Evolutionary conservation across 345 rosid species (phyloP).

Genomic region (Mercurialis annua): DNA sequence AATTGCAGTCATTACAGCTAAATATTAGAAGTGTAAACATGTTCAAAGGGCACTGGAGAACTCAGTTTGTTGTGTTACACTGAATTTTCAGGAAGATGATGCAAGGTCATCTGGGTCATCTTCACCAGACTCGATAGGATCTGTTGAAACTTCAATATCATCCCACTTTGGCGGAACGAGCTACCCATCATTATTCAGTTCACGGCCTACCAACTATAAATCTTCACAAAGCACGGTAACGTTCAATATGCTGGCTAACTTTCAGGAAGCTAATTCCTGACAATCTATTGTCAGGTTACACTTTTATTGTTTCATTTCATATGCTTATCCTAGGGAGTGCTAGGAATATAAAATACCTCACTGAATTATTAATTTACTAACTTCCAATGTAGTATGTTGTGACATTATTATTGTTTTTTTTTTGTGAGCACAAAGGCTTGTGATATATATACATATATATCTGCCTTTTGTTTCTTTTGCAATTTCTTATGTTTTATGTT

Average conservation of each 20-base stretch:
- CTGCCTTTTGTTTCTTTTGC: too few species aligned
- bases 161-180: slow-evolving; percentile 99
- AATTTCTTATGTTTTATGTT: too few species aligned
- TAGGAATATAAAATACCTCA: background rate
- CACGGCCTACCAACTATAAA: slow-evolving; percentile 61
- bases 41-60: slow-evolving; percentile 6
- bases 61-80: background rate
- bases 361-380: background rate
- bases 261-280: background rate
- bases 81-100: slow-evolving; percentile 75
- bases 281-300: background rate
- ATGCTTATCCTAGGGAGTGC: background rate
- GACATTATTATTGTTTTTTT: background rate
- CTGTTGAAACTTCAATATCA: slow-evolving; percentile 94
- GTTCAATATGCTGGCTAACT: slow-evolving; percentile 12
- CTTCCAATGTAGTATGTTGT: background rate
- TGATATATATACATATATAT: too few species aligned
- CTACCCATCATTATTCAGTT: slow-evolving; percentile 93
- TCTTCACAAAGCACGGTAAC: slow-evolving; percentile 60
- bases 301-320: background rate
- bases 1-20: background rate
- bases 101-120: slow-evolving; percentile 92
- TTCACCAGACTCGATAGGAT: slow-evolving; percentile 92
- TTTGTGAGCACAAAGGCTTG: background rate
- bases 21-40: slow-evolving; percentile 8